These are phyloP conservation scores for Colletotrichum paranaense DNA, from an alignment of 2,329 filamentous ascomycete genomes.

Conservation along the genomic window DNA sequence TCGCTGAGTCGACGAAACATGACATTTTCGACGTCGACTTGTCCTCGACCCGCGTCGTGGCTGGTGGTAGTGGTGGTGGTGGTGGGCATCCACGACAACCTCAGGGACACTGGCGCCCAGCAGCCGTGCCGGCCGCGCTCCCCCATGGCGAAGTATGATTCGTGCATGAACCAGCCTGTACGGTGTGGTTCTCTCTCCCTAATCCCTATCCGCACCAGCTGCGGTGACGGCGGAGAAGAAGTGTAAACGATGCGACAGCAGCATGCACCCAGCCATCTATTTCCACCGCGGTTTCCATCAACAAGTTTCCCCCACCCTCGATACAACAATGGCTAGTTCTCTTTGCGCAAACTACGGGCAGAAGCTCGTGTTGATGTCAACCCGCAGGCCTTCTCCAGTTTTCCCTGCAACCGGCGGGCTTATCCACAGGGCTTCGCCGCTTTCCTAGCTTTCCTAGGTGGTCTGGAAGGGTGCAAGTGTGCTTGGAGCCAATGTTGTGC, in stretches of 20 bases:
- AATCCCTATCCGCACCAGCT: not conserved
- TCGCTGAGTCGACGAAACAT: conserved; percentile 35
- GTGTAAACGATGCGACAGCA: conserved; percentile 29
- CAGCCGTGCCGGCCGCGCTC: conserved; percentile 17
- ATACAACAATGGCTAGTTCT: conserved; percentile 10
- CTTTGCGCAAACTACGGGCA: conserved; percentile 7
- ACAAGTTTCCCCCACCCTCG: conserved; percentile 24
- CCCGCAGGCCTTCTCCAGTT: conserved; percentile 31
- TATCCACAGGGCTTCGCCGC: conserved; percentile 26
- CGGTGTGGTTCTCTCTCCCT: conserved; percentile 3
- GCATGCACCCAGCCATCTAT: conserved; percentile 34
- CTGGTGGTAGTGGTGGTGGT: not conserved
- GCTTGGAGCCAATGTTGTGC: conserved; percentile 38
- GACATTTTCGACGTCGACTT: conserved; percentile 33
- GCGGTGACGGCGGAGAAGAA: conserved; percentile 20
- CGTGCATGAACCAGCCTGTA: conserved; percentile 29
- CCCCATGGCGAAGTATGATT: conserved; percentile 21
- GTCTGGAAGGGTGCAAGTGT: conserved; percentile 30
- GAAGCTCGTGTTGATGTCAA: conserved; percentile 35
- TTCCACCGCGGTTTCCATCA: conserved; percentile 20
- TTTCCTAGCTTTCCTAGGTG: conserved; percentile 18
- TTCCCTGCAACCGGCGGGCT: conserved; percentile 26
- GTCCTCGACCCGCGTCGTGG: conserved; percentile 9
- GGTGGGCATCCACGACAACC: conserved; percentile 24
- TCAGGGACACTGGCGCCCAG: conserved; percentile 6